Evolutionary conservation across 768 basidiomycete species (phyloP).

Genomic region (Fibroporia radiculosa): DNA sequence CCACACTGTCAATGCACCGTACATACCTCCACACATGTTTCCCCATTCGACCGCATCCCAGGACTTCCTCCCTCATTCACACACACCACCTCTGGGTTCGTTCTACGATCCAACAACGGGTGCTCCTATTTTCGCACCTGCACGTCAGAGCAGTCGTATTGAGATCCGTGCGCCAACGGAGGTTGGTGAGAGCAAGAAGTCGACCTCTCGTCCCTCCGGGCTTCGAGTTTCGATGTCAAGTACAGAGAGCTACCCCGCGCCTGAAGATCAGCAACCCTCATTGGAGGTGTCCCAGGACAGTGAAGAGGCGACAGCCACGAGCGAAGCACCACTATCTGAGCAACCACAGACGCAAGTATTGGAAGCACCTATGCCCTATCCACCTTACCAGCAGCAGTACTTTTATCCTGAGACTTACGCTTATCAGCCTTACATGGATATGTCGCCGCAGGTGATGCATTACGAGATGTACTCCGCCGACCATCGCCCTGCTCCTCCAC

Average conservation of each 20-base stretch:
- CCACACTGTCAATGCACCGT: constrained; percentile 37
- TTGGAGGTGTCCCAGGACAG: constrained; percentile 20
- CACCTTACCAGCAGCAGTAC: constrained; percentile 56
- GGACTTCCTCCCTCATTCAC: constrained; percentile 52
- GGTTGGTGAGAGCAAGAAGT: constrained; percentile 20
- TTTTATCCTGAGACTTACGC: constrained; percentile 66
- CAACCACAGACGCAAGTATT: constrained; percentile 21
- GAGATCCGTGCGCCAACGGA: constrained; percentile 63
- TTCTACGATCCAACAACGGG: constrained; percentile 63
- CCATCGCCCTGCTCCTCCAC: constrained; percentile 29
- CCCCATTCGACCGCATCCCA: constrained; percentile 51
- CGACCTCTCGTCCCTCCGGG: constrained; percentile 26
- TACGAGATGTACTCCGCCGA: constrained; percentile 60
- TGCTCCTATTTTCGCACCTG: constrained; percentile 65
- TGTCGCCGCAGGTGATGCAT: constrained; percentile 54
- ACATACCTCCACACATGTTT: constrained; percentile 55
- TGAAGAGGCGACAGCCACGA: not conserved
- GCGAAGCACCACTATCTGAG: constrained; percentile 1
- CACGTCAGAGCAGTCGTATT: constrained; percentile 62
- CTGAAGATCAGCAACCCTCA: not conserved
- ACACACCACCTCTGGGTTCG: constrained; percentile 54
- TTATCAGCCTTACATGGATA: constrained; percentile 63
- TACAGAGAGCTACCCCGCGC: constrained; percentile 5
- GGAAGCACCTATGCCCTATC: constrained; percentile 38
- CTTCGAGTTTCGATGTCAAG: constrained; percentile 36